phyloP scores from a whole-genome alignment of 768 basidiomycete species.

The Suillus brevipes region DNA sequence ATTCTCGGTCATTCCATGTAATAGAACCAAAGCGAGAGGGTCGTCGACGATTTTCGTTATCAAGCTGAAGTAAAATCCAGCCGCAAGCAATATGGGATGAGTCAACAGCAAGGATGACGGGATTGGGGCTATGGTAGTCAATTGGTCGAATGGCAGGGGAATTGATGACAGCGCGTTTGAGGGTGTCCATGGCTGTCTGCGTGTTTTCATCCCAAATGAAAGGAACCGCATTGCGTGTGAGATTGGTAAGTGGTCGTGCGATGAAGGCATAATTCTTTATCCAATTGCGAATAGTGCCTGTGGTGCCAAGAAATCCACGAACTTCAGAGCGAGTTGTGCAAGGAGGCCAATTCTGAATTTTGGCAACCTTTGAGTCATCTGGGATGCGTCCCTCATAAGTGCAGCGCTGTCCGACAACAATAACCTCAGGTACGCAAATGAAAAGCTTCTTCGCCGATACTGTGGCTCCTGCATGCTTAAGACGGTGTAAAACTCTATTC shows the following conservation, averaged over 20 bases:
- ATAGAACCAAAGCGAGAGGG: slow-evolving; percentile 41
- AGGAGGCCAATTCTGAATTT: slow-evolving; percentile 24
- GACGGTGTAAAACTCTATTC: slow-evolving; percentile 35
- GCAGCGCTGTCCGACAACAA: slow-evolving; percentile 28
- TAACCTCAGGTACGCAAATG: slow-evolving; percentile 25
- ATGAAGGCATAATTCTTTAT: slow-evolving; percentile 29
- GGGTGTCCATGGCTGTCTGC: no score
- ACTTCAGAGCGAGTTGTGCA: slow-evolving; percentile 22
- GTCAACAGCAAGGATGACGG: slow-evolving; percentile 30
- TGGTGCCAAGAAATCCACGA: slow-evolving; percentile 32
- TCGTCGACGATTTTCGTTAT: slow-evolving; percentile 16
- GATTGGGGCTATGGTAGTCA: slow-evolving; percentile 28
- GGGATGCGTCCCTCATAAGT: slow-evolving; percentile 28
- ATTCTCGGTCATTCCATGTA: slow-evolving; percentile 28
- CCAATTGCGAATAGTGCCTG: slow-evolving; percentile 31
- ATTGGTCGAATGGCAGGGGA: slow-evolving; percentile 33
- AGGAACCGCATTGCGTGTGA: no score
- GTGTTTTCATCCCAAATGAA: no score
- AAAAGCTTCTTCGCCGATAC: slow-evolving; percentile 37
- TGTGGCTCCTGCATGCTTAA: slow-evolving; percentile 37
- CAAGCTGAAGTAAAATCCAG: slow-evolving; percentile 28
- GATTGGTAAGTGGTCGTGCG: slow-evolving; percentile 22
- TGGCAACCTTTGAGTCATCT: slow-evolving; percentile 17
- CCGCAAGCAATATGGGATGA: slow-evolving; percentile 36
- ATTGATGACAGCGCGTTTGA: slow-evolving; percentile 16